Evolutionary conservation across 2,329 filamentous ascomycete species (phyloP).

Genomic region (Colletotrichum navitas): DNA sequence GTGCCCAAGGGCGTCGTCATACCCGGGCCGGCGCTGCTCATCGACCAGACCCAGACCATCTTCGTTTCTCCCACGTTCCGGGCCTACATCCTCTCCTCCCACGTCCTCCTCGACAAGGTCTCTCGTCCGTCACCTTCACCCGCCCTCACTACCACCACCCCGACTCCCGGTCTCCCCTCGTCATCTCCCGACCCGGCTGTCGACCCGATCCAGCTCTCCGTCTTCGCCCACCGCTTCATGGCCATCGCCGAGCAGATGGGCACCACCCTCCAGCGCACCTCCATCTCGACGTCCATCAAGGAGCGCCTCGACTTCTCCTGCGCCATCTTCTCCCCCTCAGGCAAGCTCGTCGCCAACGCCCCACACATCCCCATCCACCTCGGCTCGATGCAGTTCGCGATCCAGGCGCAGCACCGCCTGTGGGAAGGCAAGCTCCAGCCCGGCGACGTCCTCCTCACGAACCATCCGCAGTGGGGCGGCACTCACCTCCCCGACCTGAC

Average conservation of each 20-base stretch:
- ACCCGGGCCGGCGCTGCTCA: slow-evolving; percentile 50
- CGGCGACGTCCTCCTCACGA: slow-evolving; percentile 56
- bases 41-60: slow-evolving; percentile 51
- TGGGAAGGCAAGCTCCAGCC: slow-evolving; percentile 51
- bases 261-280: slow-evolving; percentile 66
- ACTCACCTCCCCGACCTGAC: slow-evolving; percentile 58
- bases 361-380: slow-evolving; percentile 58
- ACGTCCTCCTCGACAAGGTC: slow-evolving; percentile 49
- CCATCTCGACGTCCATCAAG: slow-evolving; percentile 63
- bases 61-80: slow-evolving; percentile 47
- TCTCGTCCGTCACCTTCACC: background rate
- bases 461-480: slow-evolving; percentile 55
- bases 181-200: slow-evolving; percentile 43
- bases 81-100: slow-evolving; percentile 48
- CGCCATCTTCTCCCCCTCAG: slow-evolving; percentile 56
- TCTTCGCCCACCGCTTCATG: slow-evolving; percentile 70
- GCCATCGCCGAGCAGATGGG: slow-evolving; percentile 71
- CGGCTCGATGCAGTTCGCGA: slow-evolving; percentile 58
- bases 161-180: background rate
- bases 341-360: slow-evolving; percentile 57
- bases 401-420: slow-evolving; percentile 53
- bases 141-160: no score
- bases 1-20: slow-evolving; percentile 45
- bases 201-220: slow-evolving; percentile 65
- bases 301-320: slow-evolving; percentile 59